A percentile compares a stretch with the other conserved stretches of the same genome.
Evolutionary conservation across 2,329 filamentous ascomycete genomes (phyloP).

Genomic region (Ceratocystis papillata): DNA sequence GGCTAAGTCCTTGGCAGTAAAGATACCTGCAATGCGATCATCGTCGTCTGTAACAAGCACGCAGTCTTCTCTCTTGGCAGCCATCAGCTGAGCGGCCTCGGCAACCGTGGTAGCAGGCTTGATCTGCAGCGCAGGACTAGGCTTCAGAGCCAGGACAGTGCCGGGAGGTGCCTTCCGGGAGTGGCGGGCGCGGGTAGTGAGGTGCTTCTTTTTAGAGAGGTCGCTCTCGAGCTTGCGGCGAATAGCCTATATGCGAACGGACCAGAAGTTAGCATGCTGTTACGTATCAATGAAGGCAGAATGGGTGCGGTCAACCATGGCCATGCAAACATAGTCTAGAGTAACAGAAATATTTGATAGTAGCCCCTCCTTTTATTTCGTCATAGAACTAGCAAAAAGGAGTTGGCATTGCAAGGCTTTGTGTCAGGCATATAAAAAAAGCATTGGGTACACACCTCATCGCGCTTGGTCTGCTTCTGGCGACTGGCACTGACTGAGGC

Average conservation of each 20-base stretch:
- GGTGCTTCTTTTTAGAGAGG: slow-evolving; percentile 92
- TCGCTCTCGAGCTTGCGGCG: slow-evolving; percentile 94
- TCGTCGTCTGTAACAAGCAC: slow-evolving; percentile 96
- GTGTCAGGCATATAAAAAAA: neutral
- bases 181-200: slow-evolving; percentile 64
- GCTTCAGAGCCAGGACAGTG: slow-evolving; percentile 88
- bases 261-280: slow-evolving; percentile 21
- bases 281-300: neutral
- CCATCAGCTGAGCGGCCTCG: slow-evolving; percentile 96
- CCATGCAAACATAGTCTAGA: neutral
- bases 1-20: slow-evolving; percentile 95
- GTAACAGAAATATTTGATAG: neutral
- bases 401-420: neutral
- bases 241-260: slow-evolving; percentile 57
- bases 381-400: neutral
- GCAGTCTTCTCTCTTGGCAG: slow-evolving; percentile 95
- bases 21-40: slow-evolving; percentile 95
- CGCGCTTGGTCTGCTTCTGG: slow-evolving; percentile 91
- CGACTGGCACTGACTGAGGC: slow-evolving; percentile 75
- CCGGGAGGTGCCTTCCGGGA: slow-evolving; percentile 90
- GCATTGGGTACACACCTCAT: slow-evolving; percentile 62
- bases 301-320: neutral
- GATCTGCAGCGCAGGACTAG: slow-evolving; percentile 92
- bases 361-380: slow-evolving; percentile 1
- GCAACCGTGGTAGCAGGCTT: slow-evolving; percentile 89